These are phyloP conservation scores for Mycena rebaudengoi DNA, from an alignment of 768 basidiomycete species.

Conservation along the genomic window DNA sequence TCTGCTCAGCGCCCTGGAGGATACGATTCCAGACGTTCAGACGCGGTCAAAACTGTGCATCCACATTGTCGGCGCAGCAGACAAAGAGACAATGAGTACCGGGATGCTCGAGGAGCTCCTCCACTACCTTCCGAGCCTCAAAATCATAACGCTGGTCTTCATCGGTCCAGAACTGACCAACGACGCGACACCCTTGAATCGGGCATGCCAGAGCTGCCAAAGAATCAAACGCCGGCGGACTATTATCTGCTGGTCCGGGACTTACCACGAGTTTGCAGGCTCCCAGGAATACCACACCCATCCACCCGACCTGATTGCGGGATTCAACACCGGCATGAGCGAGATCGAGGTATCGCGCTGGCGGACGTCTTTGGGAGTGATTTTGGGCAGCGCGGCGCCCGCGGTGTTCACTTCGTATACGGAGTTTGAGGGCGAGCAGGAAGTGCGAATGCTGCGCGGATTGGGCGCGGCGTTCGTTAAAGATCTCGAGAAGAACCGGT, in stretches of 20 bases:
- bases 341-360: slow-evolving; percentile 1
- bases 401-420: slow-evolving; percentile 14
- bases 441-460: neutral
- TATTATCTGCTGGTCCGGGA: neutral
- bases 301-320: slow-evolving; percentile 9
- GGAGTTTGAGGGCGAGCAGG: neutral
- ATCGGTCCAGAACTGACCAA: no score
- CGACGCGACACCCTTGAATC: neutral
- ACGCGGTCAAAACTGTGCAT: no score
- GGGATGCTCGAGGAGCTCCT: no score
- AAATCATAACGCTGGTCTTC: no score
- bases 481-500: neutral
- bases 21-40: no score
- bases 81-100: no score
- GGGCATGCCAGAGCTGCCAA: neutral
- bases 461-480: neutral
- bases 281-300: neutral
- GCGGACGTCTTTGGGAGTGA: neutral
- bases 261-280: slow-evolving; percentile 17
- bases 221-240: neutral
- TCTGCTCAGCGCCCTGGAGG: no score
- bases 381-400: neutral
- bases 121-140: no score
- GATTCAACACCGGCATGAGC: slow-evolving; percentile 21
- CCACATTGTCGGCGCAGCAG: no score